Percentiles rank a stretch among this genome's conserved stretches.
These are phyloP conservation scores for Udeniomyces megalosporus DNA, from an alignment of 768 basidiomycete genomes.

Conservation along the genomic window DNA sequence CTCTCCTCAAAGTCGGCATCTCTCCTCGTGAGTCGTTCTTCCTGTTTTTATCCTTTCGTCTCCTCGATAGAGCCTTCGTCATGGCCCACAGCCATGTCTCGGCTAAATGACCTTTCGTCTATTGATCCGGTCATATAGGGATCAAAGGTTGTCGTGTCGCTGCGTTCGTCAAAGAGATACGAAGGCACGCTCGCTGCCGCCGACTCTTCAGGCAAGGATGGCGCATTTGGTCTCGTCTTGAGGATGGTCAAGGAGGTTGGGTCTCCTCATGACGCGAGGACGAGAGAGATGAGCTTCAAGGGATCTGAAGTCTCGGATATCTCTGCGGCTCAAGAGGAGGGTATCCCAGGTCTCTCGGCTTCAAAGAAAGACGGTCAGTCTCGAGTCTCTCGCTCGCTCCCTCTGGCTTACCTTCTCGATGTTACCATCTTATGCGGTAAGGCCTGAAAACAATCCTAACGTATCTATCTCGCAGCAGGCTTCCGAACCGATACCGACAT, in stretches of 20 bases:
- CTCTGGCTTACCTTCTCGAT: background rate
- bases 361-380: background rate
- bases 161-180: constrained; percentile 12
- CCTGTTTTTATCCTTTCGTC: background rate
- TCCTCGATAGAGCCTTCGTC: background rate
- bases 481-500: constrained; percentile 29
- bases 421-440: too few relatives aligned
- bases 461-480: background rate
- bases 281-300: constrained; percentile 20
- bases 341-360: background rate
- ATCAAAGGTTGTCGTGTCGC: constrained; percentile 16
- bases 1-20: background rate
- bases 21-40: too few relatives aligned
- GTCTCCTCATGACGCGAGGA: constrained; percentile 1
- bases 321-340: background rate
- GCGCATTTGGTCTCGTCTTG: constrained; percentile 20
- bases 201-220: constrained; percentile 7
- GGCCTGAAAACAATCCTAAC: too few relatives aligned
- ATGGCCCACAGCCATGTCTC: too few relatives aligned
- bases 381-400: background rate
- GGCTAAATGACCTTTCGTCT: too few relatives aligned
- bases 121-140: too few relatives aligned
- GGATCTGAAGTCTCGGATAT: constrained; percentile 5
- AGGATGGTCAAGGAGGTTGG: constrained; percentile 17
- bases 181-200: constrained; percentile 20